These are phyloP conservation scores for Noccaea caerulescens DNA, from an alignment of 345 rosid genomes.

Conservation along the genomic window DNA sequence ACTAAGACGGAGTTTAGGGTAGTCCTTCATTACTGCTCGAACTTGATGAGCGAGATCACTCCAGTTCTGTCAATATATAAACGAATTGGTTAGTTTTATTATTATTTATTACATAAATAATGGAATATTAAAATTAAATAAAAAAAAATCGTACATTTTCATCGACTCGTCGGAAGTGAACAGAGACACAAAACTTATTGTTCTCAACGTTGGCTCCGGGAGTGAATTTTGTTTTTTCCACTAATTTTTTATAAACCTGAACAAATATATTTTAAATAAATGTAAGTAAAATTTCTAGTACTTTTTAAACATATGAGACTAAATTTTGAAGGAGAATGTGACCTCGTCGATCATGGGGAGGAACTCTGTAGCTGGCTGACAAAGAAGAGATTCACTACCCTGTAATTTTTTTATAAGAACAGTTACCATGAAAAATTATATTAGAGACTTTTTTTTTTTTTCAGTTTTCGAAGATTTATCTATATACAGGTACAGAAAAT, in stretches of 20 bases:
- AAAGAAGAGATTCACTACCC: slow-evolving; percentile 57
- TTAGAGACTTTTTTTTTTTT: background rate
- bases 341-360: slow-evolving; percentile 92
- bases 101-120: background rate
- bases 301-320: slow-evolving; percentile 1
- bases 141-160: slow-evolving; percentile 58
- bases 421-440: background rate
- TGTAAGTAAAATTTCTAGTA: background rate
- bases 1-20: slow-evolving; percentile 69
- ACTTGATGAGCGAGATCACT: slow-evolving; percentile 69
- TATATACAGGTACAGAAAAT: slow-evolving; percentile 39
- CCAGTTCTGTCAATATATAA: slow-evolving; percentile 63
- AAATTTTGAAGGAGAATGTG: slow-evolving; percentile 29
- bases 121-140: background rate
- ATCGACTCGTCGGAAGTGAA: slow-evolving; percentile 89
- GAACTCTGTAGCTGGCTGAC: slow-evolving; percentile 86
- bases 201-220: slow-evolving; percentile 85
- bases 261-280: background rate
- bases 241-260: slow-evolving; percentile 55
- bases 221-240: slow-evolving; percentile 66
- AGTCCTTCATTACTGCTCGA: slow-evolving; percentile 63
- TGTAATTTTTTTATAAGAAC: slow-evolving; percentile 26
- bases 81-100: background rate
- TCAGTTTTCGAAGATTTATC: background rate
- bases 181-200: slow-evolving; percentile 92